Evolutionary conservation across 331 rosid species (phyloP), one percentile per base, ranked within the genome.

Genomic region (Acacia pycnantha): DNA sequence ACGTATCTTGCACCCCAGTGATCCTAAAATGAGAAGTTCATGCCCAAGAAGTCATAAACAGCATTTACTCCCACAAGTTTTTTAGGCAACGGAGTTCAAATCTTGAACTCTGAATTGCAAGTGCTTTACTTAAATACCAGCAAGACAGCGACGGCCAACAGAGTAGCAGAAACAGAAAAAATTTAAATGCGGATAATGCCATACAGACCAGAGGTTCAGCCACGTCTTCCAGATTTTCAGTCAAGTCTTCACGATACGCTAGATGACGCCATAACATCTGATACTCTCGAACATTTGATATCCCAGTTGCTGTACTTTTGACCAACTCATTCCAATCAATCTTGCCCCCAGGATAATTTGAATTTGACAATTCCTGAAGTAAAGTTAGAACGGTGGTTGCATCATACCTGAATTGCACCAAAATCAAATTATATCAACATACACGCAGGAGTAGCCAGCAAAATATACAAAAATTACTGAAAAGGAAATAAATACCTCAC

Each of bases 241-340:
- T 65, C 77, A 92, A 80, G 31, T 85, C 11, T 22, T 90, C 79
- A 5, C 87, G 89, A 80, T 96, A 96, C 1, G 99, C 98, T 77
- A 96, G 76, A 90, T 94, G 94, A 44, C 91, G 99, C 99, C 99
- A 96, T 3, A 96, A 78, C 98, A 96, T 89, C 83, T 92, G 99
- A 82, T 86, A 92, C 76, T 96, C 99, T 73, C 93, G 86, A 22
- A 97, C 93, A 89, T 77, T 90, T 11, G 94, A 87, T 77, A 96
- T 96, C 50, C 98, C 98, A 72, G 98, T 91, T 0, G 94, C 79
- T 22, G 93, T 92, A 53, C 84, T 90, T 82, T 84, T 88, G 22
- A 91, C 94, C 87, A 96, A 73, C 48, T 78, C 90, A 75, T 88
- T 89, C 98, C 98, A 96, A 82, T 94, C 95, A 44, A 94, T 90